These are phyloP conservation scores for Claviceps pazoutovae DNA, from an alignment of 2,329 filamentous ascomycete species.

Conservation along the genomic window DNA sequence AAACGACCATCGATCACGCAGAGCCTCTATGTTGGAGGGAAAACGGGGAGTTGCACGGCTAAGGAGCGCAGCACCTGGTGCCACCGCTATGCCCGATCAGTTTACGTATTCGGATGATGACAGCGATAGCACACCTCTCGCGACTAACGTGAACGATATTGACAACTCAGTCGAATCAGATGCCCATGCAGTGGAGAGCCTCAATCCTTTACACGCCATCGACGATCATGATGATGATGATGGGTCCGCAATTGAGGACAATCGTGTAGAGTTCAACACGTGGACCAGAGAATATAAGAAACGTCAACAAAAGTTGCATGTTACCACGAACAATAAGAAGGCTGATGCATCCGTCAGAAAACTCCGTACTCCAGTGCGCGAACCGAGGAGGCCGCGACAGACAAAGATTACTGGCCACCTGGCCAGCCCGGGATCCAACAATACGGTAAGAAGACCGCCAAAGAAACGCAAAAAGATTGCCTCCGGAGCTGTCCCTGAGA, in stretches of 20 bases:
- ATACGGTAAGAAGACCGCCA: background rate
- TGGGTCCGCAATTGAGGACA: slow-evolving; percentile 33
- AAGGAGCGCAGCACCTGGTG: slow-evolving; percentile 18
- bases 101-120: slow-evolving; percentile 27
- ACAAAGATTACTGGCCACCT: slow-evolving; percentile 20
- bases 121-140: background rate
- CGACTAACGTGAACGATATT: background rate
- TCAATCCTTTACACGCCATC: background rate
- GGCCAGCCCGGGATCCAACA: background rate
- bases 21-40: slow-evolving; percentile 24
- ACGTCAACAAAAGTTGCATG: slow-evolving; percentile 19
- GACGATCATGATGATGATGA: slow-evolving; percentile 21
- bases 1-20: slow-evolving; percentile 14
- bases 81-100: slow-evolving; percentile 20
- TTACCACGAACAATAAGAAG: slow-evolving; percentile 11
- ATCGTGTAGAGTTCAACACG: slow-evolving; percentile 37
- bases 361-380: slow-evolving; percentile 11
- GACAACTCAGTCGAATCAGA: background rate
- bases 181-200: background rate
- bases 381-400: slow-evolving; percentile 13
- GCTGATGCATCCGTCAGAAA: slow-evolving; percentile 12
- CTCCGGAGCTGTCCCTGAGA: background rate
- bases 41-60: slow-evolving; percentile 38
- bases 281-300: slow-evolving; percentile 26
- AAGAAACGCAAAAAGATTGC: background rate